These are phyloP conservation scores for Rusavskia elegans DNA, from an alignment of 495 filamentous ascomycete genomes.

Conservation along the genomic window DNA sequence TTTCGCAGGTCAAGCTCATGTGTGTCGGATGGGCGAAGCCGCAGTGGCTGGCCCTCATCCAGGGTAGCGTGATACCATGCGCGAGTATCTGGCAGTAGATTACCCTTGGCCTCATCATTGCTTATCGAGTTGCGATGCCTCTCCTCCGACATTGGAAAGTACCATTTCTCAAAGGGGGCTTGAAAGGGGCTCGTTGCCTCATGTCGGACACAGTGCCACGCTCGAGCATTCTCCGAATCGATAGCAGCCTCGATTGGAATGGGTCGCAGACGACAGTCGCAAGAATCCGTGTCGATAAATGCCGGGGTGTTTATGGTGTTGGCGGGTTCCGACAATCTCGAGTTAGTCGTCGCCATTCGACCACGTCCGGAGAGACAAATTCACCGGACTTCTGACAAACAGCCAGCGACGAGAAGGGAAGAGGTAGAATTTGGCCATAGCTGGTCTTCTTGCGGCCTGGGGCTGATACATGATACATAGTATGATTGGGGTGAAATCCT, in stretches of 20 bases:
- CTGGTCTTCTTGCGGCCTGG: no score
- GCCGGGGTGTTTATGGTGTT: neutral
- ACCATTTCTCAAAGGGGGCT: conserved; percentile 25
- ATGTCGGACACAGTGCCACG: conserved; percentile 27
- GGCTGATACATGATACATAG: no score
- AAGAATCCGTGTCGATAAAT: conserved; percentile 24
- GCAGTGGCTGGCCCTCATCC: neutral
- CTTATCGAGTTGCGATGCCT: conserved; percentile 1
- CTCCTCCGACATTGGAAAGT: conserved; percentile 11
- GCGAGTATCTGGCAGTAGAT: conserved; percentile 14
- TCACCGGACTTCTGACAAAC: no score
- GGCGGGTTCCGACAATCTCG: no score
- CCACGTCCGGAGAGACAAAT: no score
- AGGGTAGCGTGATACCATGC: conserved; percentile 16
- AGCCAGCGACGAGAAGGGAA: no score
- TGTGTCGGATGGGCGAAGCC: neutral
- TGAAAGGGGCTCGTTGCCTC: conserved; percentile 14
- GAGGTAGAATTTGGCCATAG: no score
- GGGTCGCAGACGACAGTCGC: conserved; percentile 20
- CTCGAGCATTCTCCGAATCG: neutral
- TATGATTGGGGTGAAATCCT: no score
- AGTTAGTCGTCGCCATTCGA: no score
- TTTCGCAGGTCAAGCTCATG: neutral
- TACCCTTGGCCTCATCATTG: neutral
- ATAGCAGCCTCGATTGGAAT: neutral